phyloP scores from a whole-genome alignment of 2,329 filamentous ascomycete species.

The Cladophialophora exuberans region DNA sequence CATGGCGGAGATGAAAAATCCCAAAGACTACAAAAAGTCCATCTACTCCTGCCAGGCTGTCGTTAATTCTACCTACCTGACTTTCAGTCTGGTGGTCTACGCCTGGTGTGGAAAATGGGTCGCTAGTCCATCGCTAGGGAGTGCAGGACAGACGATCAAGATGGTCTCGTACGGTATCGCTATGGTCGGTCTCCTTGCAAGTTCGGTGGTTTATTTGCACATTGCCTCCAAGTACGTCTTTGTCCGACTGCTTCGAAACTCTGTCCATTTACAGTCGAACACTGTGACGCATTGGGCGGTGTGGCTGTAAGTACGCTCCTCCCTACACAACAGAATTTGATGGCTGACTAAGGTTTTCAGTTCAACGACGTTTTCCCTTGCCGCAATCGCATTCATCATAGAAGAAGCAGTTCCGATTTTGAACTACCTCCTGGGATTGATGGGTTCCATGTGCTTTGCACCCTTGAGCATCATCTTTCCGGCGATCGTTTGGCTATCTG shows the following conservation, averaged over 20 bases:
- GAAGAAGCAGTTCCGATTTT: conserved; percentile 59
- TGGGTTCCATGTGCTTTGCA: conserved; percentile 56
- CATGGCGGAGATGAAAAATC: conserved; percentile 45
- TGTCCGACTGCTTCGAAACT: conserved; percentile 57
- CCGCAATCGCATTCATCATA: conserved; percentile 46
- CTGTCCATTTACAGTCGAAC: conserved; percentile 55
- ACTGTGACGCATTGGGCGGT: conserved; percentile 55
- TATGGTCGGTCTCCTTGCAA: conserved; percentile 38
- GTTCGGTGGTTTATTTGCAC: conserved; percentile 36
- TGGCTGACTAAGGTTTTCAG: too few species aligned
- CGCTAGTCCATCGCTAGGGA: conserved; percentile 52
- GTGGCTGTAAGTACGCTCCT: too few species aligned
- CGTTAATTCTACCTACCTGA: conserved; percentile 42
- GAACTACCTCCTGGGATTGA: conserved; percentile 54
- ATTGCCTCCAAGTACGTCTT: conserved; percentile 60
- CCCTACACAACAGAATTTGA: too few species aligned
- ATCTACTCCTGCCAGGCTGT: conserved; percentile 40
- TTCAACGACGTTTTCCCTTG: too few species aligned
- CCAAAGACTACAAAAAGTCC: conserved; percentile 38
- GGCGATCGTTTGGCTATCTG: conserved; percentile 56
- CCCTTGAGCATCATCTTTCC: conserved; percentile 54
- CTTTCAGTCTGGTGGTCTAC: conserved; percentile 48
- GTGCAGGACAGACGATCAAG: conserved; percentile 48
- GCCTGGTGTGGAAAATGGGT: conserved; percentile 52
- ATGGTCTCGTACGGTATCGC: conserved; percentile 50